Base-by-base conservation (phyloP, 257 asterid genomes). In the Salvia hispanica region DNA sequence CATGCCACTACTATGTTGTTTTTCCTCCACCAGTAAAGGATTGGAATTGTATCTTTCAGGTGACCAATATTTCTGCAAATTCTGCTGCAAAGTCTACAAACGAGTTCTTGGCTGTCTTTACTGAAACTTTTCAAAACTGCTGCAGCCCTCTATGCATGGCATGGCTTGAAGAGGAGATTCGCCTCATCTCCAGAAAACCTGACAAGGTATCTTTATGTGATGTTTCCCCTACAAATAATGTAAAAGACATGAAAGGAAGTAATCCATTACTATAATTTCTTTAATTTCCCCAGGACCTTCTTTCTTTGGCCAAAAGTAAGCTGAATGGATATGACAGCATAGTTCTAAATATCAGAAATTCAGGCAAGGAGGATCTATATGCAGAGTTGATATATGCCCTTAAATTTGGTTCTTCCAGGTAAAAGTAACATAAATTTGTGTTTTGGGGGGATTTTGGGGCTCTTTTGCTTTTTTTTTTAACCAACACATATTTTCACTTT, bases 111-210 rank as follows among this genome's bases (percentile, higher is more conserved):
- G 59, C 69, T 36, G 72, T 75, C 76, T 83, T 90, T 71, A 75
- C 74, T 48, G 80, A 81, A 52, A 81, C 80, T 72, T 69, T 90
- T 72, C 86, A 76, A 62, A 88, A 77, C 51, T 86, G 90, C 73
- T 80, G 89, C 74, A 91, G 71, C 77, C 92, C 87, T 59, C 79
- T 93, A 69, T 86, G 95, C 85, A 78, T 85, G 82, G 73, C 83
- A 69, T 93, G 99, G 99, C 79, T 93, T 81, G 91, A 86, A 81
- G 95, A 86, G 81, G 99, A 90, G 82, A 84, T 93, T 65, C 57
- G 56, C 70, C 79, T 85, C 45, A 73, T 76, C 69, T 81, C 83
- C 53, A 61, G 69, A 31, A 77, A 77, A 57, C 78, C 79, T 76
- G 86, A 90, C 79, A 85, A 78, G 92, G 99, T 86, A 80, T 57